A percentile compares a stretch with the other conserved stretches of the same genome.
phyloP scores from a whole-genome alignment of 1,139 yeast species.

The Eremothecium coryli region DNA sequence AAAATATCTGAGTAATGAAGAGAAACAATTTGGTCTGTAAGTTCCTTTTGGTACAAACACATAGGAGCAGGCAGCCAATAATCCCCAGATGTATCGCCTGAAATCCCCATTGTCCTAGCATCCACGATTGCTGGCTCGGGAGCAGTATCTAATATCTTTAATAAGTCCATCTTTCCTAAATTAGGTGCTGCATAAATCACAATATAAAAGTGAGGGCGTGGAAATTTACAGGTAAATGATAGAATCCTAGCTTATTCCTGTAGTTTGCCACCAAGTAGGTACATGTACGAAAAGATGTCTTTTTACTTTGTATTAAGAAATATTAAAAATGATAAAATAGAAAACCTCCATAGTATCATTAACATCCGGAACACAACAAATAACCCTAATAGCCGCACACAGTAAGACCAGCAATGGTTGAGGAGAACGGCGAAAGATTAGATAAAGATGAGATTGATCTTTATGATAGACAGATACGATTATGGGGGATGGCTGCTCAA shows the following conservation, averaged over 20 bases:
- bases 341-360: too few species aligned
- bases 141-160: constrained; percentile 68
- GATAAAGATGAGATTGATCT: constrained; percentile 70
- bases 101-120: constrained; percentile 30
- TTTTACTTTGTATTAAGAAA: too few species aligned
- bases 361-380: too few species aligned
- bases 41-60: constrained; percentile 79
- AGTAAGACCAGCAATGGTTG: not conserved
- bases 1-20: constrained; percentile 84
- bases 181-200: too few species aligned
- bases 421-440: not conserved
- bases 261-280: too few species aligned
- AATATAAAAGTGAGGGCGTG: too few species aligned
- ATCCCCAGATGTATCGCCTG: constrained; percentile 47
- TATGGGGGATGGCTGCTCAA: constrained; percentile 97
- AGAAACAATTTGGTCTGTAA: constrained; percentile 88
- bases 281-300: too few species aligned
- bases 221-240: too few species aligned
- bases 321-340: too few species aligned
- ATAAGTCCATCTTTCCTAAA: constrained; percentile 58
- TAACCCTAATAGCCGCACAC: too few species aligned
- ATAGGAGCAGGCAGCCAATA: constrained; percentile 79
- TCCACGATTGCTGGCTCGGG: constrained; percentile 77
- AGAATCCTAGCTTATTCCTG: too few species aligned
- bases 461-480: constrained; percentile 88